These are phyloP conservation scores for Spergularia bocconei DNA, from an alignment of 148 eudicot genomes.

Conservation along the genomic window DNA sequence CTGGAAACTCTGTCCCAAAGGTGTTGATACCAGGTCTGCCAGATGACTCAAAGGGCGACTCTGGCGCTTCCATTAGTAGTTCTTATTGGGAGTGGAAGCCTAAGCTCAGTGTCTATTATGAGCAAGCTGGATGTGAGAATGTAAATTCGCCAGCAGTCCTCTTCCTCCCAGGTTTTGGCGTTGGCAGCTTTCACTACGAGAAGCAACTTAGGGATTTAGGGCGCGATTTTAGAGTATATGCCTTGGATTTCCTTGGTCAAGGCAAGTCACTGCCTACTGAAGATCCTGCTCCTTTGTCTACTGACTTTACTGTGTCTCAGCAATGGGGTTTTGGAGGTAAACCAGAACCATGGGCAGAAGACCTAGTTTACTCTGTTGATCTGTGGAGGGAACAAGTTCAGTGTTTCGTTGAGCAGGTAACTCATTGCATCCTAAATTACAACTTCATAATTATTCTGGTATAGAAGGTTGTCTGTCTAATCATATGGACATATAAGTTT, in stretches of 20 bases:
- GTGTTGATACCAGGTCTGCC: slow-evolving; percentile 76
- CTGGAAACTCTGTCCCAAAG: slow-evolving; percentile 39
- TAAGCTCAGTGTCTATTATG: slow-evolving; percentile 70
- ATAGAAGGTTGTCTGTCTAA: background rate
- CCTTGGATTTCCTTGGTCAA: slow-evolving; percentile 93
- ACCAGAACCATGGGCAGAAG: slow-evolving; percentile 84
- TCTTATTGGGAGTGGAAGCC: slow-evolving; percentile 88
- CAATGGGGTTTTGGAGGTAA: slow-evolving; percentile 88
- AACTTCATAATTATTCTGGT: slow-evolving; percentile 2
- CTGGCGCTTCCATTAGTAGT: slow-evolving; percentile 55
- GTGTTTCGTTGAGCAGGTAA: slow-evolving; percentile 80
- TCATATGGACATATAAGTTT: background rate
- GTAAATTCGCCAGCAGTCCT: slow-evolving; percentile 67
- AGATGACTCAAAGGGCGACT: slow-evolving; percentile 54
- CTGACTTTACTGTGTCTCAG: slow-evolving; percentile 22
- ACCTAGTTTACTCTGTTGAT: slow-evolving; percentile 88
- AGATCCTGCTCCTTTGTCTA: slow-evolving; percentile 66
- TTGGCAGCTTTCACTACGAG: slow-evolving; percentile 91
- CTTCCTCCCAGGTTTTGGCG: slow-evolving; percentile 96
- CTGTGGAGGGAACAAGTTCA: slow-evolving; percentile 90
- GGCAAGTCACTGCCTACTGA: slow-evolving; percentile 84
- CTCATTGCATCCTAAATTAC: background rate
- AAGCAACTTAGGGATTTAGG: slow-evolving; percentile 91
- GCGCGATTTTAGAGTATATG: slow-evolving; percentile 77
- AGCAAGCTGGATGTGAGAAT: slow-evolving; percentile 64